Base-by-base conservation (phyloP, 805 yeast species). In the Candida dajiaensis region DNA sequence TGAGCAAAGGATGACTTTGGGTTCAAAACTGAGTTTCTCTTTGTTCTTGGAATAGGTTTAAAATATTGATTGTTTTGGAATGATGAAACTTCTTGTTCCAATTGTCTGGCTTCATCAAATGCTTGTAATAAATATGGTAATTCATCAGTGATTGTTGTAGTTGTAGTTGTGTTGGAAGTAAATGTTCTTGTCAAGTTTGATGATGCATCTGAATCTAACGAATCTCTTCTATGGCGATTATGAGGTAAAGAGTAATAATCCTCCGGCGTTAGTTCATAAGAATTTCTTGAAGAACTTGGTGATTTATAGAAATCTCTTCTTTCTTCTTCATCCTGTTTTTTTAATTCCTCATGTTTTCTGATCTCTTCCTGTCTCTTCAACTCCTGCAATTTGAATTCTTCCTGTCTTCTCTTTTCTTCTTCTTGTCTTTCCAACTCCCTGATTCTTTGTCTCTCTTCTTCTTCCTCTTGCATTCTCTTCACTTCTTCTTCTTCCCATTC, bases 91-190 rank as follows among this genome's bases (percentile, higher is more conserved):
- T 80, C 87, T 51, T 76, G 75, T 47, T 80, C 84, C 15, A 79
- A 64, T 33, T 71, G 75, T 51, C 72, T 78, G 3, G 83, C 85
- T 49, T 79, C 77, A 58, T 78, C 75, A 57, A 83, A 84, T 16
- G 88, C 89, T 20, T 77, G 70, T 74, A 83, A 69, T 56, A 84
- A 63, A 48, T 74, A 74, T 1, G 92, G 92, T 50, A 84, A 60
- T 57, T 83, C 86, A 42, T 80, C 84, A 2, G 81, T 58, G 15
- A 84, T 66, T 8, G 84, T 76, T 0, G 85, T 73, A 50, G 71
- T 72, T 36, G 64, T 48, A 51, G 71, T 72, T 33, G 64, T 49
- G 28, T 66, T 57, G 29, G 71, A 58, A 2, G 76, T 64, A 2
- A 71, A 60, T 2, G 22, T 19, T 19, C 39, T 19, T 36, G 39